Percentiles rank a stretch among this genome's conserved stretches.
These are phyloP conservation scores for Diaporthe velutina DNA, from an alignment of 2,329 filamentous ascomycete species.

Conservation along the genomic window DNA sequence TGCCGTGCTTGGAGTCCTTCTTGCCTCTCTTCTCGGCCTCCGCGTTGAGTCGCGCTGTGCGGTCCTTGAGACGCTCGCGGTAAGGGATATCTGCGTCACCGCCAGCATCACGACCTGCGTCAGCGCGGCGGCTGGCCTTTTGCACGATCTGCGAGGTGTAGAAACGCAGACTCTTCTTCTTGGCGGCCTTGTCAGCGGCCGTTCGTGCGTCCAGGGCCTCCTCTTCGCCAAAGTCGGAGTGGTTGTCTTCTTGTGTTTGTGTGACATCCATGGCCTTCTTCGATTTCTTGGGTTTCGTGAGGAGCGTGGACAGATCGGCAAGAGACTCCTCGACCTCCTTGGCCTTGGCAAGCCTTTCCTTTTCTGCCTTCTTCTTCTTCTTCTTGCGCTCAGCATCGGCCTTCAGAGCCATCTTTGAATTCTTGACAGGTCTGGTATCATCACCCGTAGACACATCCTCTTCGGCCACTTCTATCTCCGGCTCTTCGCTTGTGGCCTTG, in stretches of 20 bases:
- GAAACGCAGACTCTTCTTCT: slow-evolving; percentile 94
- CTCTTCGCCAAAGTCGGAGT: slow-evolving; percentile 96
- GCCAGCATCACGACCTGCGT: slow-evolving; percentile 79
- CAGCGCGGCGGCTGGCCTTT: slow-evolving; percentile 88
- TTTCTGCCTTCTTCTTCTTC: slow-evolving; percentile 54
- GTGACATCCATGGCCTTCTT: slow-evolving; percentile 50
- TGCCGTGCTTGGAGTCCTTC: slow-evolving; percentile 71
- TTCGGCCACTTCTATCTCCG: slow-evolving; percentile 46
- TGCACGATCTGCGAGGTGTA: slow-evolving; percentile 98
- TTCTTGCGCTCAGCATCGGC: slow-evolving; percentile 42
- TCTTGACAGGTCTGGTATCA: slow-evolving; percentile 47
- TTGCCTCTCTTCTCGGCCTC: slow-evolving; percentile 88
- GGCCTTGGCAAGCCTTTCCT: slow-evolving; percentile 55
- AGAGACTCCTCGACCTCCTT: slow-evolving; percentile 78
- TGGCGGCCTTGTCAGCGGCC: slow-evolving; percentile 86
- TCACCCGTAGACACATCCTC: slow-evolving; percentile 45
- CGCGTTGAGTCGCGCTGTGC: slow-evolving; percentile 87
- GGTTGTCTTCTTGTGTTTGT: slow-evolving; percentile 65
- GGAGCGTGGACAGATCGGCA: slow-evolving; percentile 76
- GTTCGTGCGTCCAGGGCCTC: slow-evolving; percentile 81
- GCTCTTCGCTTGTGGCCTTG: slow-evolving; percentile 45
- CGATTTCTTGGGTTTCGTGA: slow-evolving; percentile 60
- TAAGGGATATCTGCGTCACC: slow-evolving; percentile 89
- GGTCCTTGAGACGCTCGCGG: slow-evolving; percentile 87
- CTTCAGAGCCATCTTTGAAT: slow-evolving; percentile 48